Conservation (phyloP, 345 rosid genomes). For the Euphorbia tirucalli region DNA sequence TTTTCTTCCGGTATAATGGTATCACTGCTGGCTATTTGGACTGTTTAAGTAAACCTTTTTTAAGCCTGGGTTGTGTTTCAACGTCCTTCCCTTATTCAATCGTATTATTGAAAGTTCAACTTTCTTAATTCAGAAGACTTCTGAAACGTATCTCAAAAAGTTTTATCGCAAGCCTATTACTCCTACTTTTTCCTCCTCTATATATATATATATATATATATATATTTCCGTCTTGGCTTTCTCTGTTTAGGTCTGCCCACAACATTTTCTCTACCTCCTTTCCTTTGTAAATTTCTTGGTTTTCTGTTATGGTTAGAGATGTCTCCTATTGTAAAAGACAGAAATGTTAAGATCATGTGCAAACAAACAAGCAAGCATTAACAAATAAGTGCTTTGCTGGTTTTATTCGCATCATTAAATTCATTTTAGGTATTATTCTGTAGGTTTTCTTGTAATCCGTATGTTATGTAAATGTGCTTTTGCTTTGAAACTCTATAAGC, state of each 20-base stretch:
- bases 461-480: too few relatives aligned
- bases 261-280: not conserved
- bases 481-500: not conserved
- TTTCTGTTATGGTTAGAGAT: not conserved
- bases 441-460: too few relatives aligned
- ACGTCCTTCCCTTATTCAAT: not conserved
- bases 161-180: not conserved
- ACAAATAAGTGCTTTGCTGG: not conserved
- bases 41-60: not conserved
- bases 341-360: not conserved
- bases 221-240: too few relatives aligned
- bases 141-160: not conserved
- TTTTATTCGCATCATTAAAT: not conserved
- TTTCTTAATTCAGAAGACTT: not conserved
- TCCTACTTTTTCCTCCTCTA: not conserved
- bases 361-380: not conserved
- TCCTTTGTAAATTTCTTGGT: not conserved
- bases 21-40: not conserved
- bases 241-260: not conserved
- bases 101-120: not conserved
- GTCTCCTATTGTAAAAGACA: not conserved
- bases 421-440: not conserved
- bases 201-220: too few relatives aligned
- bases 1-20: not conserved
- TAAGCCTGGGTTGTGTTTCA: not conserved